A percentile compares a stretch with the other conserved stretches of the same genome.
These are phyloP conservation scores for Glycyrrhiza uralensis DNA, from an alignment of 306 rosid species.

Conservation along the genomic window DNA sequence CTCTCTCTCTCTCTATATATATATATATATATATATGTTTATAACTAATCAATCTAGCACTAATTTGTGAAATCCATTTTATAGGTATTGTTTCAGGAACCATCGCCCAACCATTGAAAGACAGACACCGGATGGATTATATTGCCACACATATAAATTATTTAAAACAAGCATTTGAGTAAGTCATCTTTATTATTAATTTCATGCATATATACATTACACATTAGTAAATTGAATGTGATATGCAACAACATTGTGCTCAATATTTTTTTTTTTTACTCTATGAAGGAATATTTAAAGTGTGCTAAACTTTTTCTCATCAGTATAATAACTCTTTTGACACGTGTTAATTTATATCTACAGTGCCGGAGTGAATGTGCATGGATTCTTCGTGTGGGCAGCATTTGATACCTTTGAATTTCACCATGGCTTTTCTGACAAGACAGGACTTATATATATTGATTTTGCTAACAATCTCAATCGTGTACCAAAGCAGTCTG, in stretches of 20 bases:
- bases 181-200: too few species aligned
- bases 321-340: not conserved
- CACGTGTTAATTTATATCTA: not conserved
- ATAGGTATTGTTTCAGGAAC: not conserved
- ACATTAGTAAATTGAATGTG: too few species aligned
- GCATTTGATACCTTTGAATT: slow-evolving; percentile 15
- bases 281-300: not conserved
- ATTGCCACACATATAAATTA: slow-evolving; percentile 16
- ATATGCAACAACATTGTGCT: too few species aligned
- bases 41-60: too few species aligned
- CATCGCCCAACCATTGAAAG: slow-evolving; percentile 14
- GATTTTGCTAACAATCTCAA: not conserved
- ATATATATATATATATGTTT: too few species aligned
- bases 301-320: too few species aligned
- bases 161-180: slow-evolving; percentile 17
- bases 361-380: not conserved
- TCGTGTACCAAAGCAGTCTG: not conserved
- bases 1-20: too few species aligned
- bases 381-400: not conserved
- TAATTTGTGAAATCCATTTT: not conserved
- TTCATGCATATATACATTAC: not conserved
- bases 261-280: too few species aligned
- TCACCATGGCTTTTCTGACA: not conserved
- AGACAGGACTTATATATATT: not conserved
- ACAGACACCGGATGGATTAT: slow-evolving; percentile 11